Base-by-base conservation (phyloP, 2,329 filamentous ascomycete species). In the Grosmannia clavigera region DNA sequence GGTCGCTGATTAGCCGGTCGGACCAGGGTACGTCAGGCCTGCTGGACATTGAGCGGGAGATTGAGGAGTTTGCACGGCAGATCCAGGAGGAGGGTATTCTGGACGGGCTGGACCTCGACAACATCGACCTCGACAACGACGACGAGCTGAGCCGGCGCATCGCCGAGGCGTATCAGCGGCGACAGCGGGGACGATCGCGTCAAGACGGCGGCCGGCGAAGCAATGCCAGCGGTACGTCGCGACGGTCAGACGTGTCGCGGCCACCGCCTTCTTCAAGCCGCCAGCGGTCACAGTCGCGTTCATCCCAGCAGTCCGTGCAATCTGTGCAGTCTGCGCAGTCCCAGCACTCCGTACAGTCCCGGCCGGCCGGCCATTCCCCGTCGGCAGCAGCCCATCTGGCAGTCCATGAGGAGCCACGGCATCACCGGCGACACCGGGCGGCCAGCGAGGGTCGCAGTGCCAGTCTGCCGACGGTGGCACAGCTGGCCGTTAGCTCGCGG, bases 101-200 rank as follows among this genome's bases (percentile, higher is more conserved):
- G 40, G 90, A 96, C 67, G 92, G 90, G 22, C 84, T 96, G 55
- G 92, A 96, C 69, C 75, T 96, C 60, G 88, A 94, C 67, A 92
- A 92, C 64, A 84, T 96, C 59, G 91, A 92, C 63, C 79, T 90
- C 19, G 83, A 78, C 56, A 88, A 91, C 67, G 90, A 96, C 69
- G 91, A 96, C 67, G 90, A 95, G 68, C 83, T 97, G 19, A 95
- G 89, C 64, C 88, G 92, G 68, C 85, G 88, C 61, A 96, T 97
- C 66, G 92, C 91, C 2, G 89, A 95, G 67, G 90, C 90, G 2
- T 96, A 95, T 68, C 79, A 89, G 61, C 81, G 89, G 63, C 80
- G 90, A 35, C 90, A 95, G 68, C 81, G 79, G 52, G 83, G 85
- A 63, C 75, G 82, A 61, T 70, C 76, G n/a, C 77, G 81, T 14